Percentiles rank a stretch among this genome's conserved stretches.
Conservation (phyloP, 768 basidiomycete species). For the Leccinum barrowsii region DNA sequence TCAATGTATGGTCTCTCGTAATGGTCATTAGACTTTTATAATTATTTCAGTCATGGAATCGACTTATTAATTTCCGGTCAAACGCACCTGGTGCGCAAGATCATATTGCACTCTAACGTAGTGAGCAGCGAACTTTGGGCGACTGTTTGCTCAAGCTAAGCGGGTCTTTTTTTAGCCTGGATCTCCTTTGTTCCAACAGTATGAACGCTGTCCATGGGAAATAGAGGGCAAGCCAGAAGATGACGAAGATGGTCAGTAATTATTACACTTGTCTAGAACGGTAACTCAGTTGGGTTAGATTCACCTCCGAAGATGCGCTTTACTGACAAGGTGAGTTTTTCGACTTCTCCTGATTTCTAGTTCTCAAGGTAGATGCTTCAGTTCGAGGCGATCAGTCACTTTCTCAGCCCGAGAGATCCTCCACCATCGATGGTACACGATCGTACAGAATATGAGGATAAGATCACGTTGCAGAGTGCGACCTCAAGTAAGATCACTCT, state of each 20-base stretch:
- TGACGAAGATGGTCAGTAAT: conserved; percentile 67
- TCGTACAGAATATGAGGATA: conserved; percentile 72
- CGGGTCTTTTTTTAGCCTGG: conserved; percentile 56
- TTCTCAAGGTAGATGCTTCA: conserved; percentile 24
- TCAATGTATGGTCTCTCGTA: background rate
- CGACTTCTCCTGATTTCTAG: background rate
- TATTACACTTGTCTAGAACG: background rate
- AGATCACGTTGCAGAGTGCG: conserved; percentile 62
- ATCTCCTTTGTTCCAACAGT: conserved; percentile 83
- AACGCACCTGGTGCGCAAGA: conserved; percentile 75
- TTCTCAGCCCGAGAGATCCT: conserved; percentile 68
- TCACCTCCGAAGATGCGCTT: conserved; percentile 73
- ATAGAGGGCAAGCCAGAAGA: conserved; percentile 78
- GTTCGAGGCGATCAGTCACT: conserved; percentile 78
- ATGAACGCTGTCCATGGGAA: conserved; percentile 91
- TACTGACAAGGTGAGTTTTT: conserved; percentile 54
- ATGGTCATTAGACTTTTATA: conserved; percentile 70
- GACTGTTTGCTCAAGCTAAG: conserved; percentile 1
- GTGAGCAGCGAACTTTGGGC: conserved; percentile 41
- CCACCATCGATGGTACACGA: conserved; percentile 81
- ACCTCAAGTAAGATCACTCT: conserved; percentile 54
- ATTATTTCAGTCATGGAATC: conserved; percentile 89
- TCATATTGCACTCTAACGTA: conserved; percentile 83
- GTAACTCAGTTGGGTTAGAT: conserved; percentile 39
- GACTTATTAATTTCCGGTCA: conserved; percentile 79